These are phyloP conservation scores for Tremella fuciformis DNA, from an alignment of 768 basidiomycete species.

Conservation along the genomic window DNA sequence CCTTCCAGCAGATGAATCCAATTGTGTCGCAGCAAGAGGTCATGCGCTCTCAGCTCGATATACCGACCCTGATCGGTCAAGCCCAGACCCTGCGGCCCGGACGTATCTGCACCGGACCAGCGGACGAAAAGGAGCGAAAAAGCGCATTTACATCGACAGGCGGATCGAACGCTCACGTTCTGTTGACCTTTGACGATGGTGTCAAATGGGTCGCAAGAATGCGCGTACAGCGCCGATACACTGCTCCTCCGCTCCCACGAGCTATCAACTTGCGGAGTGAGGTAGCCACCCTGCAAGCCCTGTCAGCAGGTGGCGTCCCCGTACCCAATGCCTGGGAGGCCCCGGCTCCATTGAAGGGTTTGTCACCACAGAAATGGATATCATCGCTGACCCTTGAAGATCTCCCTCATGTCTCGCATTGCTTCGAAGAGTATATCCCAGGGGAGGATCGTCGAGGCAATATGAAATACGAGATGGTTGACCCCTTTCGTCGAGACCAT, in stretches of 20 bases:
- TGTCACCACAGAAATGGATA: neutral
- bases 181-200: constrained; percentile 16
- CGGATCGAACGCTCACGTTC: constrained; percentile 16
- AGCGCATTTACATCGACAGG: neutral
- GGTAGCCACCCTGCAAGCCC: constrained; percentile 19
- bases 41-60: neutral
- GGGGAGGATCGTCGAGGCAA: neutral
- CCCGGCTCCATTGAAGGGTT: neutral
- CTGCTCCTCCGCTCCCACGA: constrained; percentile 1
- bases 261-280: constrained; percentile 11
- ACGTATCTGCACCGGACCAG: neutral
- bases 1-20: neutral
- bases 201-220: constrained; percentile 22
- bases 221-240: neutral
- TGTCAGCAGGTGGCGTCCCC: constrained; percentile 7
- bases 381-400: neutral
- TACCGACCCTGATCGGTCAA: neutral
- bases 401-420: constrained; percentile 3
- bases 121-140: neutral
- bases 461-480: neutral
- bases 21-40: neutral
- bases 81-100: neutral
- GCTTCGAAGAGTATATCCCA: constrained; percentile 5
- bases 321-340: constrained; percentile 10
- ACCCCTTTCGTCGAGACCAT: neutral